Evolutionary conservation across 1,284 basidiomycete genomes (phyloP), one percentile per base, ranked within the genome.

Genomic region (Ceratobasidium sp.): DNA sequence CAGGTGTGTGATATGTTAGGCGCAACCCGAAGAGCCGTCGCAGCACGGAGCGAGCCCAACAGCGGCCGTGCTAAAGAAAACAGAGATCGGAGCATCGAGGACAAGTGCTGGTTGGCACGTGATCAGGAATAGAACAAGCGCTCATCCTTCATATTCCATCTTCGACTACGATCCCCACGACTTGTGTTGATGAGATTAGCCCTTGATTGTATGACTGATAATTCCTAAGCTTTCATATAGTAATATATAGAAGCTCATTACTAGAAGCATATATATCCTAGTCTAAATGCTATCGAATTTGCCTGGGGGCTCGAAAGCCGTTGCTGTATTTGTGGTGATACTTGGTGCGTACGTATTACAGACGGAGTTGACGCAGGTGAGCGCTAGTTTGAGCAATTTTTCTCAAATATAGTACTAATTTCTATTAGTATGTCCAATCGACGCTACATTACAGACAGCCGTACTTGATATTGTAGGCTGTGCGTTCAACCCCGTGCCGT

Each of bases 391-490:
- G 74, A 32, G 83, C 87, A 3, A 79, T 86, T n/a, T 78, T 83
- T 91, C 26, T 87, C 92, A 76, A 77, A 84, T 18, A 76, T 82
- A 67, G 83, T 83, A 43, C 84, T 90, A 64, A 52, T 88, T 59
- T 86, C 16, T 87, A 57, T 41, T 77, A 92, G 89, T 90, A 92
- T 81, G 87, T 93, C 14, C 92, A 94, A 81, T 88, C 88, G 0
- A 85, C 82, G 1, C 81, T 92, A 32, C 85, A 82, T 32, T 94
- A 89, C 81, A 83, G 86, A 60, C 89, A 93, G 67, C 91, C 92
- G 1, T 93, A 88, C 82, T 88, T 94, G 75, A 81, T 93, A 75
- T 91, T 94, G 91, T 92, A 77, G 76, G 86, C 77, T 46, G 50
- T 45, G 52, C 32, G 67, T 43, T 36, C 28, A 53, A 18, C 14